Evolutionary conservation across 1,139 yeast genomes (phyloP).

Genomic region (Hemisphaericaspora xylanilytica): DNA sequence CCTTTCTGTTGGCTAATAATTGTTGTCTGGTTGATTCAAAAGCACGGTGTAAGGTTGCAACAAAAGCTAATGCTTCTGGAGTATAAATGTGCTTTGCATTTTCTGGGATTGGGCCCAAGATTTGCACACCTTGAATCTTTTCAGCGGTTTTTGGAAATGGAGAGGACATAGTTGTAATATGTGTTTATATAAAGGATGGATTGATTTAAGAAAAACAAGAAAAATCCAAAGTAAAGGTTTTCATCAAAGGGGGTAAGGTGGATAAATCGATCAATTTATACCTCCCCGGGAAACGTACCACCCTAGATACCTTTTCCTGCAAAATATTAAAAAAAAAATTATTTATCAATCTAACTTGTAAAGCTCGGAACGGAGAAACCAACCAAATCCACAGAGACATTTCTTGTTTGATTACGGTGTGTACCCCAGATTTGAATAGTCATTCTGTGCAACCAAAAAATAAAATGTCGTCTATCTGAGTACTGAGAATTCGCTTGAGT

Average conservation of each 20-base stretch:
- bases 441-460: background rate
- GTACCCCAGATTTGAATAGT: conserved; percentile 4
- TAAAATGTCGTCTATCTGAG: background rate
- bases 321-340: too few relatives aligned
- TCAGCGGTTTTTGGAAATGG: conserved; percentile 56
- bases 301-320: background rate
- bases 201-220: background rate
- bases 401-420: background rate
- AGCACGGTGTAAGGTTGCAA: conserved; percentile 71
- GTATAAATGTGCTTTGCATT: conserved; percentile 62
- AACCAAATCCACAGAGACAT: conserved; percentile 3
- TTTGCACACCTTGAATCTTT: conserved; percentile 60
- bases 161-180: conserved; percentile 34
- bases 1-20: conserved; percentile 58
- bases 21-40: conserved; percentile 61
- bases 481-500: conserved; percentile 2
- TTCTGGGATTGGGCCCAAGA: conserved; percentile 61
- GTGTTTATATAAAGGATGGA: background rate
- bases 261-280: conserved; percentile 3
- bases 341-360: too few relatives aligned
- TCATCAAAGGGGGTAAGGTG: background rate
- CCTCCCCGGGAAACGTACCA: background rate
- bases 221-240: background rate
- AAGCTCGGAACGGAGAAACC: conserved; percentile 2
- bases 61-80: conserved; percentile 67